Evolutionary conservation across 805 yeast species (phyloP), one percentile per base, ranked within the genome.

Genomic region (Starmera pachycereana): DNA sequence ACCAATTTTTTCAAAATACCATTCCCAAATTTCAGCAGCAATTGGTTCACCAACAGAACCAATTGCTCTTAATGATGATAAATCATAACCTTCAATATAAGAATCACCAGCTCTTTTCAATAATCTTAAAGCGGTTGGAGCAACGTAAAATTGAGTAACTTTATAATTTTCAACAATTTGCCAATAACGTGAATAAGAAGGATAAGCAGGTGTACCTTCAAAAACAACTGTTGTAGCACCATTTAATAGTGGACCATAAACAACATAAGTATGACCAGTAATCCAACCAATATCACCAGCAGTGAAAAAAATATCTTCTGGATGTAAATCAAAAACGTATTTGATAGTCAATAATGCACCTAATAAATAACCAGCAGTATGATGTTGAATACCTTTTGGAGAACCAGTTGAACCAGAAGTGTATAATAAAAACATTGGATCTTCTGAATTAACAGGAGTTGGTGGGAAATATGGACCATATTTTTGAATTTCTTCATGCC

Each of bases 261-360:
- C 75, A 35, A 87, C 95, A 59, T 90, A 92, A 9, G 97, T 84
- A 64, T 92, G 98, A 51, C 97, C 97, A 13, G 98, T 92, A 60
- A 92, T 92, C 97, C 98, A 92, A 59, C 98, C 97, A 41, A 92
- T 87, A 61, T 92, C 97, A 58, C 97, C 97, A 32, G 97, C 97
- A 33, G 97, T 90, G 70, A 92, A 90, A 45, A 90, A 65, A 35
- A 83, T 72, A 62, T 92, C 97, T 46, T 81, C 83, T 44, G 78
- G 78, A 58, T 87, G 96, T 37, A 92, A 78, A 61, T 94, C 97
- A 61, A 92, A 90, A 36, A 88, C 88, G 65, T 89, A 90, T 66
- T 81, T 84, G 37, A 96, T 84, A 39, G 97, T 85, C 60, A 89
- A 68, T 41, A 87, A 77, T 25, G 97, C 96, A 45, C 96, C 96